A percentile compares a stretch with the other conserved stretches of the same genome.
These are phyloP conservation scores for Suhomyces canberraensis DNA, from an alignment of 805 yeast species.

Conservation along the genomic window DNA sequence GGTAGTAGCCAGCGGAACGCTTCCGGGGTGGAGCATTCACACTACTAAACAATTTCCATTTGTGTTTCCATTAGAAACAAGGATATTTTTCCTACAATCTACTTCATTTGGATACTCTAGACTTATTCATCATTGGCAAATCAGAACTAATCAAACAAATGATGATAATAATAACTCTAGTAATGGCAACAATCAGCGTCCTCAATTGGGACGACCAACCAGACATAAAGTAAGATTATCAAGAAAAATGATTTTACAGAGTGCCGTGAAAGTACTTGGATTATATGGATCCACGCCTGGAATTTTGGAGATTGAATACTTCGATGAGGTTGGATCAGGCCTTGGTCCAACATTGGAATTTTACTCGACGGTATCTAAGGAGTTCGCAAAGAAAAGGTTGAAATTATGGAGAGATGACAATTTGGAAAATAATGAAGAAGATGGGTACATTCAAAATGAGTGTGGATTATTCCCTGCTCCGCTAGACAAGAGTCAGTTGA, in stretches of 20 bases:
- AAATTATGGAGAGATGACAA: constrained; percentile 64
- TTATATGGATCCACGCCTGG: constrained; percentile 78
- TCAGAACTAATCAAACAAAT: constrained; percentile 37
- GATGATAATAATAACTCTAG: constrained; percentile 24
- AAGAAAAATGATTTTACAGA: constrained; percentile 63
- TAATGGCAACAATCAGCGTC: constrained; percentile 13
- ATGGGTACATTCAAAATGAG: constrained; percentile 36
- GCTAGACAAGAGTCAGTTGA: constrained; percentile 22
- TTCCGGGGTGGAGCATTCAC: constrained; percentile 82
- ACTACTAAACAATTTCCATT: constrained; percentile 77
- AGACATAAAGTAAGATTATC: constrained; percentile 79
- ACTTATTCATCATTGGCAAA: constrained; percentile 74
- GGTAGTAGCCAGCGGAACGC: constrained; percentile 77
- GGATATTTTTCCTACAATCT: constrained; percentile 74
- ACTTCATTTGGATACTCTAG: constrained; percentile 91
- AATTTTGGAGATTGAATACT: constrained; percentile 80
- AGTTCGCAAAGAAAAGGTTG: constrained; percentile 56
- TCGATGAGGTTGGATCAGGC: constrained; percentile 93
- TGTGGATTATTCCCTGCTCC: constrained; percentile 79
- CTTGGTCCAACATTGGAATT: constrained; percentile 95
- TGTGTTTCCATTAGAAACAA: constrained; percentile 76
- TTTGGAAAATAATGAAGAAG: constrained; percentile 14
- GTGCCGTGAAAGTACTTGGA: constrained; percentile 76
- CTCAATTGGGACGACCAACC: constrained; percentile 70
- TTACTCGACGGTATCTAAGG: constrained; percentile 75